Conservation (phyloP, 2,329 filamentous ascomycete species). For the Neoarthrinium moseri region DNA sequence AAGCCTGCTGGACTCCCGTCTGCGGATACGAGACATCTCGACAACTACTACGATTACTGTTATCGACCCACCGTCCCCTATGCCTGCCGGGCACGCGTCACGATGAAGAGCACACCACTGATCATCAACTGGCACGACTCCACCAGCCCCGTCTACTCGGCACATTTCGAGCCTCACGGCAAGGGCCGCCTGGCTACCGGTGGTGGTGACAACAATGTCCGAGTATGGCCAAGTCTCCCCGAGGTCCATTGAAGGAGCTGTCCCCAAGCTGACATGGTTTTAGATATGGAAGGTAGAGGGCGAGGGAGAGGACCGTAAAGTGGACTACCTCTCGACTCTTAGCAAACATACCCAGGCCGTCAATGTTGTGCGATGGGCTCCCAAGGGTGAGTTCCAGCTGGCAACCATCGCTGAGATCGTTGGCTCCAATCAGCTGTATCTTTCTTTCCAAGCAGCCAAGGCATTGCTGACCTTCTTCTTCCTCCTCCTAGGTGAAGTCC, state of each 20-base stretch:
- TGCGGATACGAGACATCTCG: no score
- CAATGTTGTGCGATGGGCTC: slow-evolving; percentile 95
- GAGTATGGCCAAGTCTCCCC: slow-evolving; percentile 54
- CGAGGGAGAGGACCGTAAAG: slow-evolving; percentile 81
- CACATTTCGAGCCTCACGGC: slow-evolving; percentile 90
- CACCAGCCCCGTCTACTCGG: slow-evolving; percentile 94
- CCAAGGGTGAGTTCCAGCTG: slow-evolving; percentile 75
- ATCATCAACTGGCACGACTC: slow-evolving; percentile 99
- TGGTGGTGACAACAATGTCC: slow-evolving; percentile 94
- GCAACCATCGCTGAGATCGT: slow-evolving; percentile 1
- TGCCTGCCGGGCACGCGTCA: no score
- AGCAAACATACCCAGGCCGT: slow-evolving; percentile 95
- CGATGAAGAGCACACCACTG: slow-evolving; percentile 93
- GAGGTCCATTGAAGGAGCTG: neutral
- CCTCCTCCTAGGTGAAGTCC: slow-evolving; percentile 69
- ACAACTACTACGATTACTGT: no score
- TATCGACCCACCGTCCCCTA: no score
- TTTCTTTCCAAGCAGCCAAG: slow-evolving; percentile 7
- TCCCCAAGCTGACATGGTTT: neutral
- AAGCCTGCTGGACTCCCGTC: slow-evolving; percentile 7
- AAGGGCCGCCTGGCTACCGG: slow-evolving; percentile 91
- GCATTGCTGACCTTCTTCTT: neutral
- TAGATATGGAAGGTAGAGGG: slow-evolving; percentile 82
- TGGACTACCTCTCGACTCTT: slow-evolving; percentile 89
- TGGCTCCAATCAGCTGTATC: slow-evolving; percentile 19